A percentile compares a stretch with the other conserved stretches of the same genome.
Conservation (phyloP, 2,329 filamentous ascomycete species). For the Tothia fuscella region DNA sequence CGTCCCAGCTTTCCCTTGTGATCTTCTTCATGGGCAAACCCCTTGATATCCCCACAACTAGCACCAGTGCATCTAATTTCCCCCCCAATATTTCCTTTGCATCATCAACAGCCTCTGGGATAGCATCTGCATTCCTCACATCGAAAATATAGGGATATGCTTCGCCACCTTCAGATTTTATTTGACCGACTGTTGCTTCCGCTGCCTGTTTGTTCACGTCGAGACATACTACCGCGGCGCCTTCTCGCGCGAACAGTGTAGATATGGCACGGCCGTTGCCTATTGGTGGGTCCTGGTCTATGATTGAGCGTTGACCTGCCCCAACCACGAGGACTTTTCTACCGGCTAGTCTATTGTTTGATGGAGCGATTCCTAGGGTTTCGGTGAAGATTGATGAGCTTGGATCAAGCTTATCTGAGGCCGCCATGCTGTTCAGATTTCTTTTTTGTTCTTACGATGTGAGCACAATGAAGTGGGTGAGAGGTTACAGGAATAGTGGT, state of each 20-base stretch:
- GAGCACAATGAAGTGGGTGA: too few relatives aligned
- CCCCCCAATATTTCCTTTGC: conserved; percentile 1
- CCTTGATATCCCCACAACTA: conserved; percentile 2
- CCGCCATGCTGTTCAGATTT: too few relatives aligned
- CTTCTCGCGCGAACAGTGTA: conserved; percentile 3
- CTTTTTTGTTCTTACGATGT: too few relatives aligned
- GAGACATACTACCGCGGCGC: conserved; percentile 1
- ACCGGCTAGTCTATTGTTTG: not conserved
- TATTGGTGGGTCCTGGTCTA: conserved; percentile 1
- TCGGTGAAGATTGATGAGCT: not conserved
- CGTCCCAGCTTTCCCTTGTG: conserved; percentile 3
- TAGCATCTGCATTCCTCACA: not conserved
- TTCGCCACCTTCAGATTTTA: not conserved
- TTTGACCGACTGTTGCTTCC: conserved; percentile 2
- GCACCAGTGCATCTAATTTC: not conserved
- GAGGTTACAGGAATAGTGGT: too few relatives aligned
- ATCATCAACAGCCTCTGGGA: not conserved
- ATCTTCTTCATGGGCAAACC: not conserved
- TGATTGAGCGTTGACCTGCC: not conserved
- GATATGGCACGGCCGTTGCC: conserved; percentile 4
- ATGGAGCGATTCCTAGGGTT: conserved; percentile 1
- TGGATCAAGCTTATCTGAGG: not conserved
- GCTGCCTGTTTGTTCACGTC: not conserved
- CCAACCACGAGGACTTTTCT: conserved; percentile 4
- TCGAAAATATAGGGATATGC: conserved; percentile 7